A percentile compares a stretch with the other conserved stretches of the same genome.
phyloP scores from a whole-genome alignment of 2,329 filamentous ascomycete genomes.

The Nigrograna mackinnonii region DNA sequence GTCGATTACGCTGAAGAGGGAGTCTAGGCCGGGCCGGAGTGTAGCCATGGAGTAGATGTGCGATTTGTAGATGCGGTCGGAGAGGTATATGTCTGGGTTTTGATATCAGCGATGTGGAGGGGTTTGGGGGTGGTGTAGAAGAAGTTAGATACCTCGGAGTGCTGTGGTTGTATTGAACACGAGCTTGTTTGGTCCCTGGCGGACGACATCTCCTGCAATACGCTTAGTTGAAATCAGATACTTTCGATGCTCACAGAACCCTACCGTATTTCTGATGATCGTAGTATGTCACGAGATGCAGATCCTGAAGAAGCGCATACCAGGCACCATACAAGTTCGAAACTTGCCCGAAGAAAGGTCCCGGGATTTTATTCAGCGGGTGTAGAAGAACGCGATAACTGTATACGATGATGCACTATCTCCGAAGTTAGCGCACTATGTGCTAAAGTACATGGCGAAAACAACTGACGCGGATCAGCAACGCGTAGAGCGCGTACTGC shows the following conservation, averaged over 20 bases:
- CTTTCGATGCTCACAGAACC: too few relatives aligned
- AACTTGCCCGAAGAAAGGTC: slow-evolving; percentile 27
- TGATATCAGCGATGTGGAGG: not conserved
- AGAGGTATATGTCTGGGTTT: not conserved
- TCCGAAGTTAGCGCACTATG: too few relatives aligned
- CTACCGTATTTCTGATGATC: slow-evolving; percentile 61
- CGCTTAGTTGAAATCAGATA: too few relatives aligned
- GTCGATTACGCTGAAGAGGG: not conserved
- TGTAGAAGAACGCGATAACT: slow-evolving; percentile 13
- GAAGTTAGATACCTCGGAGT: slow-evolving; percentile 14
- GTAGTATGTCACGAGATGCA: slow-evolving; percentile 70
- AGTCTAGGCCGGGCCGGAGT: not conserved
- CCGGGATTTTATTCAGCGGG: slow-evolving; percentile 25
- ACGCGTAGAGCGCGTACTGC: too few relatives aligned
- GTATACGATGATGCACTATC: not conserved
- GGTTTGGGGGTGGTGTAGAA: not conserved
- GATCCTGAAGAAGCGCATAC: slow-evolving; percentile 71
- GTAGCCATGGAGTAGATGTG: not conserved
- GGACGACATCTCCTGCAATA: too few relatives aligned
- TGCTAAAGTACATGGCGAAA: too few relatives aligned
- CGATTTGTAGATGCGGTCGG: not conserved
- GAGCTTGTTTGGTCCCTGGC: not conserved
- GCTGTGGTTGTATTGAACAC: slow-evolving; percentile 18
- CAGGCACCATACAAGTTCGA: slow-evolving; percentile 47
- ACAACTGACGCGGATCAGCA: too few relatives aligned